Evolutionary conservation across 805 yeast species (phyloP).

Genomic region (Komagataella populi): DNA sequence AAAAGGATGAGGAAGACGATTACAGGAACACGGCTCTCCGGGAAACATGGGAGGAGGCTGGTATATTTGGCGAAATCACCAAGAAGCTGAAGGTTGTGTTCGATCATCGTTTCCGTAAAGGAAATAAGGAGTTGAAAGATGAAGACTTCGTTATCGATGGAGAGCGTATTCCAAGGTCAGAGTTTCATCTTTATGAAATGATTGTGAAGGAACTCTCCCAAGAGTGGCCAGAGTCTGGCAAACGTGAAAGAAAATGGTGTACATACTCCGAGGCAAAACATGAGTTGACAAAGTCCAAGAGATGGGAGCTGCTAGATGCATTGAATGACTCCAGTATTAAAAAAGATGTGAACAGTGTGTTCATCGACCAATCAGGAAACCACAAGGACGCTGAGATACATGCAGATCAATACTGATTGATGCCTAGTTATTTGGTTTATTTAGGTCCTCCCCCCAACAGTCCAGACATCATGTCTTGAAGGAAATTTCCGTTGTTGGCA

Average conservation of each 20-base stretch:
- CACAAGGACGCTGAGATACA: constrained; percentile 12
- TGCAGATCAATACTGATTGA: constrained; percentile 13
- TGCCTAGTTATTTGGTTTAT: not conserved
- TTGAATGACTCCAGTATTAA: constrained; percentile 39
- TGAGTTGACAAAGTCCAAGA: constrained; percentile 38
- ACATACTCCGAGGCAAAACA: constrained; percentile 51
- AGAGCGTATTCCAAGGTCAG: constrained; percentile 48
- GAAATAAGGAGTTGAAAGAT: constrained; percentile 5
- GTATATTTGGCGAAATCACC: constrained; percentile 56
- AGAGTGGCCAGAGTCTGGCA: constrained; percentile 63
- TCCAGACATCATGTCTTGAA: constrained; percentile 70
- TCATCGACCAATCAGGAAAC: constrained; percentile 13
- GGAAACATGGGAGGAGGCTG: constrained; percentile 98
- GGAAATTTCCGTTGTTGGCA: constrained; percentile 37
- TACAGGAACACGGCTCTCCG: constrained; percentile 47
- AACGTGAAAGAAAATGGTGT: constrained; percentile 66
- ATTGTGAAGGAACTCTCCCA: constrained; percentile 36
- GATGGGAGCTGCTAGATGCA: constrained; percentile 60
- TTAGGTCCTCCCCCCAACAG: constrained; percentile 28
- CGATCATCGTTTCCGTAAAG: constrained; percentile 27
- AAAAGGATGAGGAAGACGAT: constrained; percentile 54
- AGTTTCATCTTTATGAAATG: constrained; percentile 82
- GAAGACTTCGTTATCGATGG: constrained; percentile 13
- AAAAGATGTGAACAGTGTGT: constrained; percentile 18
- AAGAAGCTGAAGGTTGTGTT: constrained; percentile 48